A percentile compares a stretch with the other conserved stretches of the same genome.
Evolutionary conservation across 2,329 filamentous ascomycete genomes (phyloP).

Genomic region (Emmonsiellopsis sp.): DNA sequence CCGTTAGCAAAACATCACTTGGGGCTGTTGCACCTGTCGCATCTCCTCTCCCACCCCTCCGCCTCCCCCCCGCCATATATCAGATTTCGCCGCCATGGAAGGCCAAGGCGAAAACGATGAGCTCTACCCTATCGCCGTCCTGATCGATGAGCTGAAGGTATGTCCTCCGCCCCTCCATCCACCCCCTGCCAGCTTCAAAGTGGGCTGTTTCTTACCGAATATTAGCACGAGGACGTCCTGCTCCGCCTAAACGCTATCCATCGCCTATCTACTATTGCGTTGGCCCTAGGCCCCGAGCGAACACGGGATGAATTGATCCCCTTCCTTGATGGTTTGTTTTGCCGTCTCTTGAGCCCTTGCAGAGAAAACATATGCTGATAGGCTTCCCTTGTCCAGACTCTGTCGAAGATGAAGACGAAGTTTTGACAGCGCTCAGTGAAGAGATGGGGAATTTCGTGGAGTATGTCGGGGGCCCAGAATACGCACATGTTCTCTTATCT

Average conservation of each 20-base stretch:
- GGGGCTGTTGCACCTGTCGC: background rate
- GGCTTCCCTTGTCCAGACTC: constrained; percentile 58
- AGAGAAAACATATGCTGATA: background rate
- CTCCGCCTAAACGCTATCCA: constrained; percentile 97
- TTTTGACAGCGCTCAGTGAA: constrained; percentile 91
- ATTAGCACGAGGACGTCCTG: constrained; percentile 92
- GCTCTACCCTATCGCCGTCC: constrained; percentile 98
- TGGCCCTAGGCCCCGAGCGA: constrained; percentile 89
- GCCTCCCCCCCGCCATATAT: constrained; percentile 2
- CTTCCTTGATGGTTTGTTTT: constrained; percentile 83
- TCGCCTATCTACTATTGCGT: constrained; percentile 93
- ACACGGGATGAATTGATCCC: constrained; percentile 98
- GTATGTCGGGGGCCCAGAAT: constrained; percentile 89
- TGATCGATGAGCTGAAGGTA: constrained; percentile 99
- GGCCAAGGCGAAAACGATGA: constrained; percentile 88
- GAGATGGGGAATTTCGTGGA: constrained; percentile 95
- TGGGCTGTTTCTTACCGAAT: constrained; percentile 8
- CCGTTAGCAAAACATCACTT: background rate
- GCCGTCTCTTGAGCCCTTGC: constrained; percentile 8
- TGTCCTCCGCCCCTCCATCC: constrained; percentile 17
- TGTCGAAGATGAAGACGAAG: constrained; percentile 97
- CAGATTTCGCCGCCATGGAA: constrained; percentile 60
- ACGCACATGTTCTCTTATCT: constrained; percentile 90
- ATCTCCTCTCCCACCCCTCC: constrained; percentile 3
- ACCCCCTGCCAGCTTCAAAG: constrained; percentile 1